phyloP scores from a whole-genome alignment of 257 asterid species.

The Primulina eburnea region DNA sequence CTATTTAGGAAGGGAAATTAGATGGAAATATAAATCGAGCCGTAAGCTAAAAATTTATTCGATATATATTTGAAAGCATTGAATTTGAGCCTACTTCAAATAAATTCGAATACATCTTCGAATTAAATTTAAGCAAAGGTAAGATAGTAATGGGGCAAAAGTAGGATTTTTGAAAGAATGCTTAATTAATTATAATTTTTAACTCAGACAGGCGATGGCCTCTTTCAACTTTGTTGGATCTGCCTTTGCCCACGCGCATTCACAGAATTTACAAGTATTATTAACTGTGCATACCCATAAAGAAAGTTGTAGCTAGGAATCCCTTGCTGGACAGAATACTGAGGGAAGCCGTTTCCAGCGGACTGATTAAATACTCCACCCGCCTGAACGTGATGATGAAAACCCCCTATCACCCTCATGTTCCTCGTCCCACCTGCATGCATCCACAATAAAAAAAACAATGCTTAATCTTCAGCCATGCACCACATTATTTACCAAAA shows the following conservation, averaged over 20 bases:
- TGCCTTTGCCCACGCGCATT: background rate
- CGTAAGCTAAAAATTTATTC: background rate
- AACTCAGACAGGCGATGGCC: background rate
- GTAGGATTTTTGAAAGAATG: too few relatives aligned
- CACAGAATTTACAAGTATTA: background rate
- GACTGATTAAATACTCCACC: constrained; percentile 26
- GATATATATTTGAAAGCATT: too few relatives aligned
- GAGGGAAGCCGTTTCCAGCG: constrained; percentile 43
- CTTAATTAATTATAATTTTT: too few relatives aligned
- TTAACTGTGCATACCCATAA: constrained; percentile 55
- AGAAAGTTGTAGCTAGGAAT: constrained; percentile 69
- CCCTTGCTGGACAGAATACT: constrained; percentile 91
- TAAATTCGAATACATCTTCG: too few relatives aligned
- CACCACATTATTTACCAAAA: background rate
- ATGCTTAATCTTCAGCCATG: background rate
- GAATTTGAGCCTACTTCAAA: background rate
- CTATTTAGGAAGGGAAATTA: too few relatives aligned
- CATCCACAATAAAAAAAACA: constrained; percentile 21
- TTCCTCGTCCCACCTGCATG: constrained; percentile 68
- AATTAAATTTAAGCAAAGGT: background rate
- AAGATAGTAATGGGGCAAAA: too few relatives aligned
- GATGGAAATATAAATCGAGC: background rate
- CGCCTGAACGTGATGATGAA: constrained; percentile 51
- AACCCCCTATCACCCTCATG: constrained; percentile 66
- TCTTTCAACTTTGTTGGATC: background rate